Percentiles rank a stretch among this genome's conserved stretches.
Conservation (phyloP, 495 filamentous ascomycete species). For the Baudoinia panamericana region DNA sequence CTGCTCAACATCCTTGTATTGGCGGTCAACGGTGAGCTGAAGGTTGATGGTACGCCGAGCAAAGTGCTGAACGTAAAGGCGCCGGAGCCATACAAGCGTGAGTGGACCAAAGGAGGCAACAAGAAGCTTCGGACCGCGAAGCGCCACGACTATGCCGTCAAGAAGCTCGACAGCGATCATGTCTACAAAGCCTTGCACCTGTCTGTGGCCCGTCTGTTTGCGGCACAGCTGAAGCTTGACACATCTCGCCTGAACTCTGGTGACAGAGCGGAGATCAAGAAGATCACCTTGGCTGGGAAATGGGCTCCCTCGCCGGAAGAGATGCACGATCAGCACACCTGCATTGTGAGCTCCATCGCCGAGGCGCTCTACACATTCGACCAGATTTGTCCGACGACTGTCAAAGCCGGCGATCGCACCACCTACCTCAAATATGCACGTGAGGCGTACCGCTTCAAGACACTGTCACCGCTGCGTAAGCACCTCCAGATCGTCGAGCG, state of each 20-base stretch:
- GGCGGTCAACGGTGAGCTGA: slow-evolving; percentile 28
- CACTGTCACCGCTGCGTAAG: slow-evolving; percentile 32
- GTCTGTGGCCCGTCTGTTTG: slow-evolving; percentile 37
- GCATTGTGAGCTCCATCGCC: slow-evolving; percentile 36
- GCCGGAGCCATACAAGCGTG: slow-evolving; percentile 17
- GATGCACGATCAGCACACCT: slow-evolving; percentile 40
- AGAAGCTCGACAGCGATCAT: slow-evolving; percentile 24
- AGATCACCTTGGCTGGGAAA: slow-evolving; percentile 37
- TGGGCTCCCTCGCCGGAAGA: slow-evolving; percentile 35
- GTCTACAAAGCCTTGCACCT: slow-evolving; percentile 34
- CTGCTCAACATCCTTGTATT: slow-evolving; percentile 37
- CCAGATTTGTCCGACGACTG: slow-evolving; percentile 8
- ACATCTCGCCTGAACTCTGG: slow-evolving; percentile 24
- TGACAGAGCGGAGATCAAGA: slow-evolving; percentile 23
- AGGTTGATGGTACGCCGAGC: slow-evolving; percentile 21
- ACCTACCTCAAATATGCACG: slow-evolving; percentile 36
- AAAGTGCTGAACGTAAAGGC: slow-evolving; percentile 27
- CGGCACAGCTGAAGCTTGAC: slow-evolving; percentile 34
- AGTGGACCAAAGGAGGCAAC: slow-evolving; percentile 20
- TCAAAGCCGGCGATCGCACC: slow-evolving; percentile 24
- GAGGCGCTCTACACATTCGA: slow-evolving; percentile 33
- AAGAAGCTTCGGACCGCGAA: slow-evolving; percentile 22
- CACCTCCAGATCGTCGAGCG: slow-evolving; percentile 36
- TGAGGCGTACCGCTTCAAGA: slow-evolving; percentile 30
- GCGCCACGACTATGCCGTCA: slow-evolving; percentile 26